Base-by-base conservation (phyloP, 345 rosid genomes). In the Salix dunnii region DNA sequence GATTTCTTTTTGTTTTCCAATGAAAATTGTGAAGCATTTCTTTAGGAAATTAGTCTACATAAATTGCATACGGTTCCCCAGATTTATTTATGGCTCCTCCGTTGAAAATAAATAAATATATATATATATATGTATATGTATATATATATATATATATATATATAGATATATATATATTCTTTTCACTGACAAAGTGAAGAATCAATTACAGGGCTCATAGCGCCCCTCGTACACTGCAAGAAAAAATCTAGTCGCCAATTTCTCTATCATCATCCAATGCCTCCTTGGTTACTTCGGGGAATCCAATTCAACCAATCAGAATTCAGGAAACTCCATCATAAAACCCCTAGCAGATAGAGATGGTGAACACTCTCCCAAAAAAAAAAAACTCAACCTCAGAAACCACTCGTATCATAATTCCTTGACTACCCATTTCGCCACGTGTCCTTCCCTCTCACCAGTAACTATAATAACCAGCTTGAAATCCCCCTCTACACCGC, bases 371-470 rank as follows among this genome's bases (percentile, higher is more conserved):
- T 1, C 38, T 35, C 62, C 60, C 78, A 71, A n/a, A n/a, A n/a
- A n/a, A n/a, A n/a, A n/a, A n/a, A n/a, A n/a, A n/a, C n/a, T n/a
- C n/a, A n/a, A n/a, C n/a, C n/a, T n/a, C n/a, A n/a, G n/a, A n/a
- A n/a, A n/a, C n/a, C n/a, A n/a, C n/a, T n/a, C n/a, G n/a, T n/a
- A n/a, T 61, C 72, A 78, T 2, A 70, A 25, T 61, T 51, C 30
- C 77, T 48, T 74, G 71, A 78, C 79, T 23, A 74, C 81, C 83
- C 84, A 65, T 68, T 79, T 74, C 66, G 83, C 98, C 98, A 92
- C 97, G 97, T 89, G 92, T 86, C 53, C 85, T 78, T 76, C 83
- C 71, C 77, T 82, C 58, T 66, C 79, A 86, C 98, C 98, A 86
- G 91, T 85, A 84, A 85, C 85, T 84, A 72, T 79, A 76, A 38